Conservation (phyloP, 2,329 filamentous ascomycete genomes). For the Metarhizium brunneum region DNA sequence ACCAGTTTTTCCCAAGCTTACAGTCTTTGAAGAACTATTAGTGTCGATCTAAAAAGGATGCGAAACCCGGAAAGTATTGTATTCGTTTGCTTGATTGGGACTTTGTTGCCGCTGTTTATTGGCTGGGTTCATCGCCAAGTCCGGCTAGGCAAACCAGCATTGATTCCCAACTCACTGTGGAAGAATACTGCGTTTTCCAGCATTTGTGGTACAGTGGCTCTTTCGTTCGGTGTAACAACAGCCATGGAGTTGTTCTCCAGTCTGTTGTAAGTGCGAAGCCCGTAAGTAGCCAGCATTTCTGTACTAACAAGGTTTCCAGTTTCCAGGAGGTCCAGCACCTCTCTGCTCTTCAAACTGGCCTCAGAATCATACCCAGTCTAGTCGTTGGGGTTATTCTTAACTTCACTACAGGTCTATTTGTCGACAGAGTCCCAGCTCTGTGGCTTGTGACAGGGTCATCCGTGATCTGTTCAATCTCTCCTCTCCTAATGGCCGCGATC, state of each 20-base stretch:
- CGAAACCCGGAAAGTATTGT: conserved; percentile 32
- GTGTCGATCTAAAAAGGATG: conserved; percentile 30
- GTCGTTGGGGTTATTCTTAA: conserved; percentile 34
- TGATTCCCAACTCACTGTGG: conserved; percentile 57
- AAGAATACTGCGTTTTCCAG: conserved; percentile 44
- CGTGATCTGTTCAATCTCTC: conserved; percentile 32
- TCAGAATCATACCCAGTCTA: conserved; percentile 36
- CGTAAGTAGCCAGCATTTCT: no score
- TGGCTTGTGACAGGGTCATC: conserved; percentile 31
- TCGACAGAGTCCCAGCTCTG: conserved; percentile 30
- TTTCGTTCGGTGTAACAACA: conserved; percentile 36
- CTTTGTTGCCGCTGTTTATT: conserved; percentile 38
- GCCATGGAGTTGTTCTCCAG: conserved; percentile 37
- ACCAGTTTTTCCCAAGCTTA: no score
- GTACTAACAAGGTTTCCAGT: conserved; percentile 16
- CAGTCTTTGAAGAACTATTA: conserved; percentile 19
- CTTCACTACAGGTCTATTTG: conserved; percentile 33
- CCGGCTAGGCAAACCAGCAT: conserved; percentile 33
- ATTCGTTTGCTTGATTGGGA: conserved; percentile 32
- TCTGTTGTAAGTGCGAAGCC: conserved; percentile 31
- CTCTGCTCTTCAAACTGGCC: conserved; percentile 33
- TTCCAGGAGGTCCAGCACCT: conserved; percentile 41
- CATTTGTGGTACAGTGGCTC: conserved; percentile 40
- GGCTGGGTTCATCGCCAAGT: conserved; percentile 44
- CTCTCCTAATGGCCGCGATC: conserved; percentile 46